Evolutionary conservation across 257 asterid genomes (phyloP).

Genomic region (Paraleonurus japonicus): DNA sequence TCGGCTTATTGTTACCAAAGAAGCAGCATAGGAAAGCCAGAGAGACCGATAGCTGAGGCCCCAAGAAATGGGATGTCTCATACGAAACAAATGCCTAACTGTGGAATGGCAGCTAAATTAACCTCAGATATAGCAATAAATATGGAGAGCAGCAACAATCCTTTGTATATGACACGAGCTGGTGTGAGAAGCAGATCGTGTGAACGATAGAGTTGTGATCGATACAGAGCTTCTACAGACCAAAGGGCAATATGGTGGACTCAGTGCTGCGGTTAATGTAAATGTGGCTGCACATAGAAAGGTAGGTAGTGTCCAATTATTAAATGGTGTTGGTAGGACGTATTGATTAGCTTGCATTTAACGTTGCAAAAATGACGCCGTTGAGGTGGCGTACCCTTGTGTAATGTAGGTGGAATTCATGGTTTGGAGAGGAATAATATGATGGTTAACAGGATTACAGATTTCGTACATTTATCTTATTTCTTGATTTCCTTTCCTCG

Average conservation of each 20-base stretch:
- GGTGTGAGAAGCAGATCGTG: slow-evolving; percentile 37
- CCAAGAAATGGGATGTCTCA: slow-evolving; percentile 35
- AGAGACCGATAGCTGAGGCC: slow-evolving; percentile 33
- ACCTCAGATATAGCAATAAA: slow-evolving; percentile 67
- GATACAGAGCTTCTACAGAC: slow-evolving; percentile 58
- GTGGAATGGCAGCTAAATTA: slow-evolving; percentile 59
- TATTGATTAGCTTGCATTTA: slow-evolving; percentile 24
- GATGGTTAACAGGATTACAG: background rate
- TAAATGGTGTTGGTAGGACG: slow-evolving; percentile 42
- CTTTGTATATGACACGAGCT: slow-evolving; percentile 51
- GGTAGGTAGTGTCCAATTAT: slow-evolving; percentile 35
- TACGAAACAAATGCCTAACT: slow-evolving; percentile 49
- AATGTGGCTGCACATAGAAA: slow-evolving; percentile 38
- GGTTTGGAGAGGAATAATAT: background rate
- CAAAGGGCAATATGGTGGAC: slow-evolving; percentile 56
- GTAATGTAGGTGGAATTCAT: background rate
- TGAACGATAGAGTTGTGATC: slow-evolving; percentile 46
- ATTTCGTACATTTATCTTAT: background rate
- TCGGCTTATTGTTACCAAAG: slow-evolving; percentile 39
- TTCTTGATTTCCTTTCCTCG: no score
- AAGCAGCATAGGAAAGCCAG: slow-evolving; percentile 43
- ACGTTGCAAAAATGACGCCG: background rate
- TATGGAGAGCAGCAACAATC: slow-evolving; percentile 45
- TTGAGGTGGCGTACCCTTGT: background rate
- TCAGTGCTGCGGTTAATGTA: slow-evolving; percentile 24